Percentiles rank a stretch among this genome's conserved stretches.
Evolutionary conservation across 306 rosid genomes (phyloP).

Genomic region (Sphenostylis stenocarpa): DNA sequence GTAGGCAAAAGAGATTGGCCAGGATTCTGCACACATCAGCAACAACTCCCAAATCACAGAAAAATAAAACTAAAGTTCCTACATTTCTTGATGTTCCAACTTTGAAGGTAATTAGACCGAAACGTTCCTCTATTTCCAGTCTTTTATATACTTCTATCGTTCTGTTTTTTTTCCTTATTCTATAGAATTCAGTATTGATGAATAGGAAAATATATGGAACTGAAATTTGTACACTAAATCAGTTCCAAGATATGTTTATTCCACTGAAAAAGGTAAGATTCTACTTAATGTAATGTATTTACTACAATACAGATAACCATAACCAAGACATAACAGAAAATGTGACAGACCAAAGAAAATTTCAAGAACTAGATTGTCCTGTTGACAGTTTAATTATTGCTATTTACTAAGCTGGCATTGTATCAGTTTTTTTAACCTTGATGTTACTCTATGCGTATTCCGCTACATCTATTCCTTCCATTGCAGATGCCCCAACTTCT

Average conservation of each 20-base stretch:
- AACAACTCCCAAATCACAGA: slow-evolving; percentile 54
- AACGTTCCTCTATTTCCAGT: neutral
- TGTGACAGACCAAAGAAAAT: neutral
- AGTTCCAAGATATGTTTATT: neutral
- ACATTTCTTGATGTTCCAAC: slow-evolving; percentile 28
- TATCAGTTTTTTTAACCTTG: too few species aligned
- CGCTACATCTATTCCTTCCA: neutral
- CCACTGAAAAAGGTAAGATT: neutral
- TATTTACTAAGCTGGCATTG: neutral
- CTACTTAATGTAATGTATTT: neutral
- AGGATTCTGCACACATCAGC: slow-evolving; percentile 65
- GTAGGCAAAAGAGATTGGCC: slow-evolving; percentile 82
- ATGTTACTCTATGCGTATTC: neutral
- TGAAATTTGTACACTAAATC: neutral
- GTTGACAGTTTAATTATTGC: neutral
- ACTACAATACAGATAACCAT: neutral
- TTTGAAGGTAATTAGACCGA: slow-evolving; percentile 44
- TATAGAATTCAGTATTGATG: neutral
- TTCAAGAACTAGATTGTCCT: neutral
- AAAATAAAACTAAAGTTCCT: slow-evolving; percentile 38
- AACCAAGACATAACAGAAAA: neutral
- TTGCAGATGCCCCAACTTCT: neutral
- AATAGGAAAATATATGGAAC: neutral
- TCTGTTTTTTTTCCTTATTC: neutral
- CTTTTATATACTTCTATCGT: neutral